Percentiles rank a stretch among this genome's conserved stretches.
phyloP scores from a whole-genome alignment of 2,329 filamentous ascomycete species.

The Colletotrichum brevisporum region DNA sequence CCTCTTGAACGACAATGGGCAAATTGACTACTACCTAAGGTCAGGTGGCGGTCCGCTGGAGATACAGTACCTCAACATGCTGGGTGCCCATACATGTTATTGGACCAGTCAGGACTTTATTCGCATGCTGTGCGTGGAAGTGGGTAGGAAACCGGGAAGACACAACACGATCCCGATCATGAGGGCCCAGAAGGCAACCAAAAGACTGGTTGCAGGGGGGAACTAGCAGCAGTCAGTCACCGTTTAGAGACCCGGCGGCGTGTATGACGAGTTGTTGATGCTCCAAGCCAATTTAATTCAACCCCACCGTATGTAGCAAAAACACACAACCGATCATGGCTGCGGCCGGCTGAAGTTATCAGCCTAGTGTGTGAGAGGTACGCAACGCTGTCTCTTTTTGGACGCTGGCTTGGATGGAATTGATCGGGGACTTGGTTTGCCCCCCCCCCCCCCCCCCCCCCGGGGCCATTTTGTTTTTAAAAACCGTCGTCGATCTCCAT shows the following conservation, averaged over 20 bases:
- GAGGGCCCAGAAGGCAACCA: slow-evolving; percentile 69
- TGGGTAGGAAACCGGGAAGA: slow-evolving; percentile 81
- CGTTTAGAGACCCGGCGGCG: too few species aligned
- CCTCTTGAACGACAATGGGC: slow-evolving; percentile 94
- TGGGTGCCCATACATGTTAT: slow-evolving; percentile 94
- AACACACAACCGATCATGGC: too few species aligned
- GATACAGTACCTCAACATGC: slow-evolving; percentile 97
- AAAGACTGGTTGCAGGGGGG: slow-evolving; percentile 43
- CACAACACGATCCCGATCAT: slow-evolving; percentile 70
- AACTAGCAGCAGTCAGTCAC: not conserved
- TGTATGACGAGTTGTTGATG: not conserved
- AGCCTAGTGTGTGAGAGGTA: too few species aligned
- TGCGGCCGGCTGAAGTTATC: too few species aligned
- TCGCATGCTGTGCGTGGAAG: slow-evolving; percentile 89
- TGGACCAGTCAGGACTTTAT: slow-evolving; percentile 92
- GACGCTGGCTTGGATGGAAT: too few species aligned
- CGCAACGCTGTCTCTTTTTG: too few species aligned
- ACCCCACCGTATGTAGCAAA: too few species aligned
- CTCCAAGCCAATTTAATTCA: too few species aligned
- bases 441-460: too few species aligned
- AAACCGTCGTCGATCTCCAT: slow-evolving; percentile 62
- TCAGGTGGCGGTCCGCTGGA: slow-evolving; percentile 90
- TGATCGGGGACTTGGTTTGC: too few species aligned
- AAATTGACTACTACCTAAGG: slow-evolving; percentile 90
- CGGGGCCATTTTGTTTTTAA: slow-evolving; percentile 16